A percentile compares a stretch with the other conserved stretches of the same genome.
phyloP scores from a whole-genome alignment of 2,329 filamentous ascomycete species.

The Hysterium pulicare region DNA sequence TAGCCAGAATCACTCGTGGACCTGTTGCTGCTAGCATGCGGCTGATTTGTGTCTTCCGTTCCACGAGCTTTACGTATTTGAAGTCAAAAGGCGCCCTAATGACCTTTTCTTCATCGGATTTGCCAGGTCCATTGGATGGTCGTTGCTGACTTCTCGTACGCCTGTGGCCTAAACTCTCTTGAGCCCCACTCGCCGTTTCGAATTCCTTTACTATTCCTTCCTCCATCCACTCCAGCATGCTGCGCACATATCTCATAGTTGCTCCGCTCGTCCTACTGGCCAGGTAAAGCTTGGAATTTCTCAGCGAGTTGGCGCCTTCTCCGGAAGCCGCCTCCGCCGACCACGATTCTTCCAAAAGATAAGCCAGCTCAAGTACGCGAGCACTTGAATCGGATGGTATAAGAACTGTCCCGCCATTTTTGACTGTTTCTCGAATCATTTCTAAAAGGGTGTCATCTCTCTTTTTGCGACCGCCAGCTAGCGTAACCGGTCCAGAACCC shows the following conservation, averaged over 20 bases:
- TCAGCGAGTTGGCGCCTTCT: slow-evolving; percentile 44
- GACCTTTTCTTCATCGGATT: slow-evolving; percentile 46
- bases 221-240: slow-evolving; percentile 99
- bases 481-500: slow-evolving; percentile 68
- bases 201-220: slow-evolving; percentile 91
- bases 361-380: slow-evolving; percentile 87
- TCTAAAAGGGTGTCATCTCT: slow-evolving; percentile 82
- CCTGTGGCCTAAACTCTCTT: slow-evolving; percentile 27
- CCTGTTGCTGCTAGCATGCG: slow-evolving; percentile 57
- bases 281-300: slow-evolving; percentile 64
- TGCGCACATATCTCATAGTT: slow-evolving; percentile 85
- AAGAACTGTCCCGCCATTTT: slow-evolving; percentile 81
- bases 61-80: slow-evolving; percentile 76
- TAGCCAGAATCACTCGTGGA: slow-evolving; percentile 80
- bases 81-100: slow-evolving; percentile 81
- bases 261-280: slow-evolving; percentile 83
- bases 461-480: slow-evolving; percentile 70
- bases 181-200: slow-evolving; percentile 57
- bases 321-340: slow-evolving; percentile 31
- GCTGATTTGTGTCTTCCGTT: slow-evolving; percentile 76
- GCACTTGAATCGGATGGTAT: slow-evolving; percentile 95
- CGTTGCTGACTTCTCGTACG: slow-evolving; percentile 38
- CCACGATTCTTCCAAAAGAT: slow-evolving; percentile 91
- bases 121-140: slow-evolving; percentile 29
- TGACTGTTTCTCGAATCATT: slow-evolving; percentile 74